These are phyloP conservation scores for Moniliophthora roreri DNA, from an alignment of 1,284 basidiomycete genomes.

Conservation along the genomic window DNA sequence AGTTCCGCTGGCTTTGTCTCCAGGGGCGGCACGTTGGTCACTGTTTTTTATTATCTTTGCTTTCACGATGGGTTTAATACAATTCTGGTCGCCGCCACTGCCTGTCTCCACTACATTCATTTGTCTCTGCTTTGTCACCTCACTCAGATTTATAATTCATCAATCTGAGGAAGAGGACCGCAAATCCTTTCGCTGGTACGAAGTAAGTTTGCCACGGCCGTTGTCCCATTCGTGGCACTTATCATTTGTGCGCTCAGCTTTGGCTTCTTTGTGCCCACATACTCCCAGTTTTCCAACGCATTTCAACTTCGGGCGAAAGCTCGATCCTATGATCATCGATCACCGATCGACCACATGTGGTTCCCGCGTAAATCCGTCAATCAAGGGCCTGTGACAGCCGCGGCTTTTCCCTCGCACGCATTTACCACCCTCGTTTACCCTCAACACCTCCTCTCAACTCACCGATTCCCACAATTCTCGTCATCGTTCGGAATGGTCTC, in stretches of 20 bases:
- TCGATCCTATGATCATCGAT: too few species aligned
- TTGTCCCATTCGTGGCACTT: not conserved
- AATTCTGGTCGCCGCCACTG: not conserved
- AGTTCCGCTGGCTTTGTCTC: conserved; percentile 26
- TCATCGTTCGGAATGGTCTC: too few species aligned
- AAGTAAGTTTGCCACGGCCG: not conserved
- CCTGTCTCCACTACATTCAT: not conserved
- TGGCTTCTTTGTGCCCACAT: conserved; percentile 1
- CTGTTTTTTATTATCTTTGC: not conserved
- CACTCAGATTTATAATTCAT: not conserved
- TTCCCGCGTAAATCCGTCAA: too few species aligned
- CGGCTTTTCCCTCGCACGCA: too few species aligned
- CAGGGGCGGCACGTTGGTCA: not conserved
- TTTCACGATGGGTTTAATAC: not conserved
- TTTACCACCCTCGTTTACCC: too few species aligned
- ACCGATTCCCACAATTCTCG: too few species aligned
- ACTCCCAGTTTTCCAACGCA: not conserved
- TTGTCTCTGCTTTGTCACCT: not conserved
- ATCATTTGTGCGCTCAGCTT: not conserved
- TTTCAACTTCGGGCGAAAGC: too few species aligned
- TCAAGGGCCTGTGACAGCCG: too few species aligned
- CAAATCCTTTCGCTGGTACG: not conserved
- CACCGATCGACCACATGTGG: too few species aligned
- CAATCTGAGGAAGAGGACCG: not conserved
- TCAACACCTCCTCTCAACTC: too few species aligned